A percentile compares a stretch with the other conserved stretches of the same genome.
Evolutionary conservation across 163 green algal species (phyloP).

Genomic region (Scenedesmus sp.): DNA sequence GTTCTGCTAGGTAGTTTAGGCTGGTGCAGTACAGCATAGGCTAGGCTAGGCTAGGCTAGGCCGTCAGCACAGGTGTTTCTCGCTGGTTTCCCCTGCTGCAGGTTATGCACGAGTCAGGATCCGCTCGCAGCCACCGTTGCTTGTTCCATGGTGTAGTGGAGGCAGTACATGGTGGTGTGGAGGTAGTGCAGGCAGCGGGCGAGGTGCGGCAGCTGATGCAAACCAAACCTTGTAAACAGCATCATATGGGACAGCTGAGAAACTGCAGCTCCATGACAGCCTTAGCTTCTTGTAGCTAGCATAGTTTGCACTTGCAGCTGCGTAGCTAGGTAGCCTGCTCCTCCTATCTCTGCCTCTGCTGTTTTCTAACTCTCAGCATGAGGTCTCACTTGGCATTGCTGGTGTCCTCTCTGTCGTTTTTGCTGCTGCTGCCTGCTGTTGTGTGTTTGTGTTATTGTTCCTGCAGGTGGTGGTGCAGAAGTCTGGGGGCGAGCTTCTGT

Average conservation of each 20-base stretch:
- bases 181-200: constrained; percentile 4
- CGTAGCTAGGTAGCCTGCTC: neutral
- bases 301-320: neutral
- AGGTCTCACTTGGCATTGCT: neutral
- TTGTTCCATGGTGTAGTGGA: constrained; percentile 7
- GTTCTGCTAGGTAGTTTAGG: neutral
- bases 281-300: neutral
- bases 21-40: neutral
- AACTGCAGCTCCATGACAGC: neutral
- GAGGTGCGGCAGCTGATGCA: neutral
- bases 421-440: neutral
- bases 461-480: constrained; percentile 49
- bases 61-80: constrained; percentile 2
- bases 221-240: neutral
- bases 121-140: neutral
- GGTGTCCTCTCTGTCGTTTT: neutral
- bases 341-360: neutral
- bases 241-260: neutral
- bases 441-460: neutral
- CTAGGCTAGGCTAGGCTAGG: constrained; percentile 1
- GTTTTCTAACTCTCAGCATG: neutral
- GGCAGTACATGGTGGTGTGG: neutral
- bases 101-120: constrained; percentile 2
- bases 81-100: neutral
- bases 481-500: constrained; percentile 17